Evolutionary conservation across 2,329 filamentous ascomycete species (phyloP), one percentile per base, ranked within the genome.

Genomic region (Alternaria arbusti): DNA sequence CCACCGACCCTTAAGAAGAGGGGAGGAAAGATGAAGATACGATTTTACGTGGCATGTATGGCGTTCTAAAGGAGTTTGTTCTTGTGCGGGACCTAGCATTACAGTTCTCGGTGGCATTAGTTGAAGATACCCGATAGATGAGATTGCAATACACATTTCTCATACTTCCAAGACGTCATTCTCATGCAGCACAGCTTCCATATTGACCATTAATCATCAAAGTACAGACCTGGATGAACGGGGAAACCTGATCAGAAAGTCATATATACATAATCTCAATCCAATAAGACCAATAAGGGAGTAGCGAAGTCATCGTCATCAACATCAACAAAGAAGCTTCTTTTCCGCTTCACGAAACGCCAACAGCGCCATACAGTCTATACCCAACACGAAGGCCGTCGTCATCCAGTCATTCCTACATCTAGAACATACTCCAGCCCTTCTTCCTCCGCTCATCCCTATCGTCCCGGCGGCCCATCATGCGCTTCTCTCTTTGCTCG

Each of bases 401-500:
- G 57, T 32, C 30, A 25, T 32, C 36, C 30, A 13, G 20, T 52
- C 49, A 17, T 52, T 12, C 11, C 30, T 30, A 9, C 12, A 17
- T 52, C 59, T 70, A 78, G 45, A 78, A 78, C 43, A 78, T 47
- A 54, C 71, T 74, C 76, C 77, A 78, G 5, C 75, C 72, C 12
- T 71, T 70, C 62, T 73, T 78, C 54, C 71, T 69, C 46, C 69
- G 60, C 46, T 71, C 68, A 15, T 69, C 71, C 59, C 71, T 64
- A 40, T 71, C 65, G 50, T 73, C 71, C 3, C 66, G 59, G 4
- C 74, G 56, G 0, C 65, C 61, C 28, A 72, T 69, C 63, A 71
- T 82, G 28, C 88, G 85, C 74, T 89, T 88, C 69, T 91, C 90
- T 57, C 91, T 84, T 10, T 90, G 90, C 74, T 98, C 94, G 9